These are phyloP conservation scores for Croton setiger DNA, from an alignment of 441 rosid genomes.

Conservation along the genomic window DNA sequence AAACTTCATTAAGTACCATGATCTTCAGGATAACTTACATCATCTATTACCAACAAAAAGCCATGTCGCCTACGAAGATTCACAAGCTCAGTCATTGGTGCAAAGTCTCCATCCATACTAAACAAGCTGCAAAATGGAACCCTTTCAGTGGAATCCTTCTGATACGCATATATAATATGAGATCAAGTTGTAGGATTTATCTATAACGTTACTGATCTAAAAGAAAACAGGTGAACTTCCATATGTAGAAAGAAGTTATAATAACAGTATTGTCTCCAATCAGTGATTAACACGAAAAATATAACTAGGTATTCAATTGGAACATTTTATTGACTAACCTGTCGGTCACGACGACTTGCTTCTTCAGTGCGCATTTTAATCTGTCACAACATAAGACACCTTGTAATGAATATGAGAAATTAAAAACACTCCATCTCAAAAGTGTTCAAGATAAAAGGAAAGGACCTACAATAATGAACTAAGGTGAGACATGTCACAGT, in stretches of 20 bases:
- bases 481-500: constrained; percentile 87
- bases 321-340: constrained; percentile 48
- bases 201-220: not conserved
- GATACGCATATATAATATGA: not conserved
- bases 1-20: constrained; percentile 1
- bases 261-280: not conserved
- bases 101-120: constrained; percentile 99
- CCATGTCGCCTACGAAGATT: constrained; percentile 69
- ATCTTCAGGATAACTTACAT: constrained; percentile 50
- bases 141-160: not conserved
- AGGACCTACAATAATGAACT: constrained; percentile 57
- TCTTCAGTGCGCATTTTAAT: constrained; percentile 63
- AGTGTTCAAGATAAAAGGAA: constrained; percentile 12
- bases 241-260: not conserved
- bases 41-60: constrained; percentile 82
- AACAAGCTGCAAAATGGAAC: constrained; percentile 55
- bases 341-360: constrained; percentile 89
- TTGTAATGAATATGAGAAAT: constrained; percentile 17
- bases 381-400: constrained; percentile 41
- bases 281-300: constrained; percentile 1
- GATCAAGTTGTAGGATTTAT: not conserved
- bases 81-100: constrained; percentile 77
- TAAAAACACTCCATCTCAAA: not conserved
- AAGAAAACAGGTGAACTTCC: not conserved
- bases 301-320: constrained; percentile 5